phyloP scores from a whole-genome alignment of 176 grass and related monocot species.

The maize (Zea mays) region Zm-B73-REFERENCE-NAM-5.0 NC_050100.1:8534001-8534500 shows the following conservation, averaged over 20 bases:
- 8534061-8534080: constrained; percentile 67
- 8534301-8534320: constrained; percentile 23
- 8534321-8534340: constrained; percentile 19
- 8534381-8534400: constrained; percentile 6
- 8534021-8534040: constrained; percentile 83
- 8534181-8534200: constrained; percentile 99
- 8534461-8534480: constrained; percentile 65
- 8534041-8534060: constrained; percentile 89
- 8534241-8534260: constrained; percentile 78
- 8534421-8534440: constrained; percentile 81
- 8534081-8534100: constrained; percentile 66
- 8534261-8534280: constrained; percentile 76
- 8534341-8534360: constrained; percentile 32
- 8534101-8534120: constrained; percentile 49
- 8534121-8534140: constrained; percentile 63
- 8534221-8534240: constrained; percentile 79
- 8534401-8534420: constrained; percentile 81
- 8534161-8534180: constrained; percentile 92
- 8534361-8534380: constrained; percentile 10
- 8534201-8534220: constrained; percentile 91
- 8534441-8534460: constrained; percentile 76
- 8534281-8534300: constrained; percentile 34
- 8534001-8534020: constrained; percentile 98
- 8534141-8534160: constrained; percentile 79
- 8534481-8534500: constrained; percentile 55